Percentiles rank a stretch among this genome's conserved stretches.
phyloP scores from a whole-genome alignment of 306 rosid genomes.

The Ziziphus jujuba region DNA sequence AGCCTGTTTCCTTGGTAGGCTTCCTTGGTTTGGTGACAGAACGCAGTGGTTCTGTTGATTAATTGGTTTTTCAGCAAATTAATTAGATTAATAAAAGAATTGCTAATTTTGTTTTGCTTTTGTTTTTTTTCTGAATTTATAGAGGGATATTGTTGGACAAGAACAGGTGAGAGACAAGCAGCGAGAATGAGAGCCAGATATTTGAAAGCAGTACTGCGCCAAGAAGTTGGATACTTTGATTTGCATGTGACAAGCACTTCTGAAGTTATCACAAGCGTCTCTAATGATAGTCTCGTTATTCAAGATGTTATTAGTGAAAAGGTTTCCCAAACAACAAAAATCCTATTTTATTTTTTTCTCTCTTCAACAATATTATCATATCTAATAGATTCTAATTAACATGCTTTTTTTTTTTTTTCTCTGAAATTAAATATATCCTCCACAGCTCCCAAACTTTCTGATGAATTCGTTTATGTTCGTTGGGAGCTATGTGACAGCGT shows the following conservation, averaged over 20 bases:
- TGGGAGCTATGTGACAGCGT: constrained; percentile 74
- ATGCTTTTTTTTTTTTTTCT: not conserved
- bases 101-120: not conserved
- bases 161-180: constrained; percentile 93
- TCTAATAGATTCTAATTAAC: not conserved
- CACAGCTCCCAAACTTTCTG: constrained; percentile 76
- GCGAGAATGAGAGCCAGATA: constrained; percentile 85
- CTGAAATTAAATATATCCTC: not conserved
- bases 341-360: not conserved
- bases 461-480: constrained; percentile 60
- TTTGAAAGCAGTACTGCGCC: constrained; percentile 78
- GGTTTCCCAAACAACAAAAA: constrained; percentile 35
- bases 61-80: constrained; percentile 1
- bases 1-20: constrained; percentile 82
- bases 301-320: constrained; percentile 88
- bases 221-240: constrained; percentile 93
- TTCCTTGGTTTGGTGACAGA: too few species aligned
- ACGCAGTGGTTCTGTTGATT: too few species aligned
- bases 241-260: constrained; percentile 87
- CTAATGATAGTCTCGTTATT: constrained; percentile 76
- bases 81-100: too few species aligned
- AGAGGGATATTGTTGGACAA: constrained; percentile 98
- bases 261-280: constrained; percentile 81
- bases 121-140: not conserved
- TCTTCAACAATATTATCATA: too few species aligned